Evolutionary conservation across 164 flowering plant genomes (phyloP).

Genomic region (Warburgia ugandensis): DNA sequence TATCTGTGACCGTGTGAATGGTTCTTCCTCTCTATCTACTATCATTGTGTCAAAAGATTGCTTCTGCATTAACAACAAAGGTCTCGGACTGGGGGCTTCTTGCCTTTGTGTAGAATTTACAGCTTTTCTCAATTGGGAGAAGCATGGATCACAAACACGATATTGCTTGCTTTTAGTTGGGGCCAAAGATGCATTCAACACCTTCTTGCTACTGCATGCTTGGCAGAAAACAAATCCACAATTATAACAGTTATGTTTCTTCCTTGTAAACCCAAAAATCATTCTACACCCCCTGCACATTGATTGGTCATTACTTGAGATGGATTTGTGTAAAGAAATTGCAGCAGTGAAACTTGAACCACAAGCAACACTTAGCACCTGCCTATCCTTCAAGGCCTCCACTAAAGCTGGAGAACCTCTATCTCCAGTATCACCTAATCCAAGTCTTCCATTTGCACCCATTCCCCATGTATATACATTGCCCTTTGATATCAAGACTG

Average conservation of each 20-base stretch:
- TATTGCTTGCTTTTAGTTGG: conserved; percentile 40
- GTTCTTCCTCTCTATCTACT: conserved; percentile 17
- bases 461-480: conserved; percentile 65
- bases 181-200: conserved; percentile 45
- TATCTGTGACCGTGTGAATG: conserved; percentile 11
- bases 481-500: conserved; percentile 47
- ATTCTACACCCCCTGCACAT: conserved; percentile 44
- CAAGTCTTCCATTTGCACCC: conserved; percentile 57
- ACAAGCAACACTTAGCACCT: conserved; percentile 46
- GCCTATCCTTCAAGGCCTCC: conserved; percentile 47
- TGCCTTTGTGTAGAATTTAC: conserved; percentile 6
- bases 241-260: conserved; percentile 60
- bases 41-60: conserved; percentile 14
- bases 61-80: conserved; percentile 11
- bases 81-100: conserved; percentile 25
- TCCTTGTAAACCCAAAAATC: conserved; percentile 53
- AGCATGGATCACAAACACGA: conserved; percentile 64
- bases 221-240: conserved; percentile 59
- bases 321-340: conserved; percentile 50
- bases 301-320: conserved; percentile 41
- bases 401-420: conserved; percentile 46
- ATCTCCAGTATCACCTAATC: conserved; percentile 50
- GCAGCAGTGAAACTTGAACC: conserved; percentile 57
- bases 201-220: conserved; percentile 52
- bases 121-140: conserved; percentile 21